Evolutionary conservation across 2,329 filamentous ascomycete species (phyloP), one percentile per base, ranked within the genome.

Genomic region (Biscogniauxia marginata): DNA sequence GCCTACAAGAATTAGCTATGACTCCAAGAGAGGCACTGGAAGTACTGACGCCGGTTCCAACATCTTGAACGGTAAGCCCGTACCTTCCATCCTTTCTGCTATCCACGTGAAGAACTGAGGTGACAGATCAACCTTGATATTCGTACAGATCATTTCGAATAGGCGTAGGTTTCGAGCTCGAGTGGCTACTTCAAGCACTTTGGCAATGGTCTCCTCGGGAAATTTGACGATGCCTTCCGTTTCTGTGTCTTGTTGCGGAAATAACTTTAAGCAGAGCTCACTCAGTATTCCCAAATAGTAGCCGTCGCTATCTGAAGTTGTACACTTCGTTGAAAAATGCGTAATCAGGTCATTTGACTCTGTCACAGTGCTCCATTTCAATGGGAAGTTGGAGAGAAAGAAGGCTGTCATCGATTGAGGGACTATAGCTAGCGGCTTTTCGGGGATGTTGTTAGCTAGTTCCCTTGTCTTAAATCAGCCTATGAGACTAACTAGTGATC

Each of bases 351-450:
- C 46, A 16, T 21, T 25, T 7, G 44, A 20, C 21, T 23, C 4
- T 5, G 20, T 8, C 2, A 43, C 20, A 22, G 39, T 44, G 7
- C n/a, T 5, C 25, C 3, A 4, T 18, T 23, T 21, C 18, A 53
- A 39, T 7, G 24, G 22, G 22, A 49, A 1, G 30, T 11, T 13
- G 39, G 34, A 7, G 50, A 46, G 49, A 45, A 55, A 8, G 22
- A 30, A 8, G n/a, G 48, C 20, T 21, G 46, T 53, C 45, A 30
- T 48, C 3, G 46, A 30, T 39, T 53, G 49, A 7, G 57, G 55
- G 25, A 60, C 18, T 8, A 60, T 52, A 43, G 53, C n/a, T 9
- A 60, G 39, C 44, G 54, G 54, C 57, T 60, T 57, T 43, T 43
- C 19, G 13, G 24, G 16, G 18, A n/a, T n/a, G n/a, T 34, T 2